Evolutionary conservation across 176 grass and related monocot species (phyloP), one percentile per base, ranked within the genome.

Genomic region (Panicum miliaceum): DNA sequence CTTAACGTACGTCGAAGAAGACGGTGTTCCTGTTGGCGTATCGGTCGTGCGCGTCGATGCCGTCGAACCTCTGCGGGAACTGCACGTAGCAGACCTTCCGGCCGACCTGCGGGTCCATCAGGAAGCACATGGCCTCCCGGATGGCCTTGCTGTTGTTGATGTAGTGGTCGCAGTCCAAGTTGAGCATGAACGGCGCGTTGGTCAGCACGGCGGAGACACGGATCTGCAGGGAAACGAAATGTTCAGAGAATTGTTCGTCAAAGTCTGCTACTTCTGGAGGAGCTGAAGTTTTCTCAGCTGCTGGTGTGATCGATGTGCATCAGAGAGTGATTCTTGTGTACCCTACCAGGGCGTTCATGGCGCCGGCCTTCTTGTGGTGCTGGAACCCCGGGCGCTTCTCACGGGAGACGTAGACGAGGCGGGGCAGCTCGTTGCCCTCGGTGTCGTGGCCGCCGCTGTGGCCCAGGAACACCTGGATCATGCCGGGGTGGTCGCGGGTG

Each of bases 331-430:
- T n/a, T 62, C 8, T 6, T 8, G 37, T 23, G 16, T 48, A 5
- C 47, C 19, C 46, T 89, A 97, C 96, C 73, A 99, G 83, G 29
- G 95, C 86, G 92, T 96, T 99, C 97, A 99, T 99, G 83, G 97
- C 97, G 27, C 97, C 97, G 29, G 97, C 97, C 86, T 99, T 99
- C 97, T 99, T 99, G 88, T 99, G 93, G 84, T 96, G 97, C 85
- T 96, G 88, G 79, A 99, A 99, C 0, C 96, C 96, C 0, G 96
- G 96, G 2, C 96, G 85, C 88, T 99, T 99, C 86, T 99, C 96
- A 89, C 96, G 93, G 65, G 96, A 99, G 71, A 99, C 96, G 56
- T 99, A 99, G 18, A 99, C 96, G 8, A 99, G 93, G 9, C 96
- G 87, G 0, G 96, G 96, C 16, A 99, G 89, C 87, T 99, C 96